These are phyloP conservation scores for Trichosporon sp. DNA, from an alignment of 1,284 basidiomycete genomes.

Conservation along the genomic window DNA sequence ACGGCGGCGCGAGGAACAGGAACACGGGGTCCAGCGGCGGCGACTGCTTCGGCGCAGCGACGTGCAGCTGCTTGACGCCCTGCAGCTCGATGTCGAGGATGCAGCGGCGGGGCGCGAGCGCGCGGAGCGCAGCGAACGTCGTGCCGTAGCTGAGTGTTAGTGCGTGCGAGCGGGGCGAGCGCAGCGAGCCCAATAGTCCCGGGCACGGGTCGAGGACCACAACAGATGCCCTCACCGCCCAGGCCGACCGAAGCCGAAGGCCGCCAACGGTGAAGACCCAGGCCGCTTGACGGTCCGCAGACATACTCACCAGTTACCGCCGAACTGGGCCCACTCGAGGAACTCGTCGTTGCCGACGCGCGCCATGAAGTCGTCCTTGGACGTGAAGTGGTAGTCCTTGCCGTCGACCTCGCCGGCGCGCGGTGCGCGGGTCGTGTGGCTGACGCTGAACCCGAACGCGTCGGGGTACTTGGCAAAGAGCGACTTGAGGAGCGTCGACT, in stretches of 20 bases:
- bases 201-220: too few species aligned
- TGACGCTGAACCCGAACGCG: slow-evolving; percentile 89
- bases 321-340: slow-evolving; percentile 69
- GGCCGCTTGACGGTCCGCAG: too few species aligned
- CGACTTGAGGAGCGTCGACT: slow-evolving; percentile 81
- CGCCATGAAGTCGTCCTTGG: slow-evolving; percentile 53
- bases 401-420: slow-evolving; percentile 79
- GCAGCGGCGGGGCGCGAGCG: slow-evolving; percentile 64
- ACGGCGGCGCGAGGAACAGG: slow-evolving; percentile 90
- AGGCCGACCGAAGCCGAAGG: too few species aligned
- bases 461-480: slow-evolving; percentile 79
- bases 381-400: slow-evolving; percentile 58
- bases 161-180: neutral
- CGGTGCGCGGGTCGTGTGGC: slow-evolving; percentile 87
- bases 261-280: too few species aligned
- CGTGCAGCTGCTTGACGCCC: slow-evolving; percentile 86
- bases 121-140: slow-evolving; percentile 63
- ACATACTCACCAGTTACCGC: slow-evolving; percentile 68
- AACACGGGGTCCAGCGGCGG: slow-evolving; percentile 73
- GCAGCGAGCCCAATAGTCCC: neutral
- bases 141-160: slow-evolving; percentile 67
- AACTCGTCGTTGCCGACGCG: slow-evolving; percentile 56
- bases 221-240: too few species aligned
- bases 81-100: slow-evolving; percentile 97
- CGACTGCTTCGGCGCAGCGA: slow-evolving; percentile 55